Evolutionary conservation across 1,284 basidiomycete species (phyloP), one percentile per base, ranked within the genome.

Genomic region (Ceratobasidium sp.): DNA sequence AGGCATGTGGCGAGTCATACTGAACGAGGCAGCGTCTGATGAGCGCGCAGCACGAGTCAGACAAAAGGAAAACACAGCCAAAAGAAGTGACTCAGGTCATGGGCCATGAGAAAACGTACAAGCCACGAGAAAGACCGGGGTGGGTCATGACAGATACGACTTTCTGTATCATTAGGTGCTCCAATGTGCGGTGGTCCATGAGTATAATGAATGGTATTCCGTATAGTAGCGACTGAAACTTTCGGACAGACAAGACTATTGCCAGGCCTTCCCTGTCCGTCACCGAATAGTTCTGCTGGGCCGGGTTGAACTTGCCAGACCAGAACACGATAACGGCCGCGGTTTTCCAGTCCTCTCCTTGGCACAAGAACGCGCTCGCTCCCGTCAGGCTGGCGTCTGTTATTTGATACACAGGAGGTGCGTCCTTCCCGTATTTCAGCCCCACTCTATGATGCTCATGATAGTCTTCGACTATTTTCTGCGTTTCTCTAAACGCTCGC

Each of bases 171-270:
- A 75, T 69, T 1, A 84, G 58, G 67, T 78, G 77, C 28, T 79
- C 77, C 0, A 84, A 77, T 0, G 77, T 78, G 38, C 79, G 75
- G 58, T 84, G 82, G 64, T 84, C 83, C 18, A 35, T 57, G 16
- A 57, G 54, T 32, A 57, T 57, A 4, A 16, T 23, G 16, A 57
- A 57, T 8, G 32, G 9, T 6, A 7, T 18, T 28, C 54, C 54
- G 38, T 57, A 44, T 16, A 63, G 21, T n/a, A 28, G 2, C 2
- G 38, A 26, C 46, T 63, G 28, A 47, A 81, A 83, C 71, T 81
- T 82, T 0, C 79, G 63, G 0, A 84, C 75, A 6, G 44, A 63
- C 21, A 43, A 2, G 13, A 63, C 26, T n/a, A 63, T 63, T 18
- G 61, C 61, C 23, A 63, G 14, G 1, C 30, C 16, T 18, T 63